These are phyloP conservation scores for Croton laevigatus DNA, from an alignment of 441 rosid species.

Conservation along the genomic window DNA sequence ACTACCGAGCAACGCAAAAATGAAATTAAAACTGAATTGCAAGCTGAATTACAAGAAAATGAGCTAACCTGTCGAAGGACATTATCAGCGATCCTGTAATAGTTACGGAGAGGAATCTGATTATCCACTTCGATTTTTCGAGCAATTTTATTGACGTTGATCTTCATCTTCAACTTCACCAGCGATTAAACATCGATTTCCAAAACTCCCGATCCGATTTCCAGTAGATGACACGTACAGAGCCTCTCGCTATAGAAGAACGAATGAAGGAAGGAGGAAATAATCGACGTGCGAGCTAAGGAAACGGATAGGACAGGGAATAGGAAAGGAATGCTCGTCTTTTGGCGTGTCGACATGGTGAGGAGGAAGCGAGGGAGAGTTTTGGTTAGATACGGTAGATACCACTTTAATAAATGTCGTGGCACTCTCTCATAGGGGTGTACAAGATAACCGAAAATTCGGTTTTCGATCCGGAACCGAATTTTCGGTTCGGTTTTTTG, in stretches of 20 bases:
- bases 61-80: constrained; percentile 71
- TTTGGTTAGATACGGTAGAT: background rate
- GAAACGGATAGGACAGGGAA: background rate
- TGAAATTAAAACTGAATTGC: background rate
- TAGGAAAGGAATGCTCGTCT: background rate
- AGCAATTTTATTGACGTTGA: constrained; percentile 55
- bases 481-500: too few relatives aligned
- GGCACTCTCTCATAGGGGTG: background rate
- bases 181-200: constrained; percentile 6
- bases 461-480: too few relatives aligned
- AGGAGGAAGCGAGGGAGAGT: background rate
- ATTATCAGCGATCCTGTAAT: constrained; percentile 86
- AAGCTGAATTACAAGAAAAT: background rate
- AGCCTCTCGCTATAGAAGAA: background rate
- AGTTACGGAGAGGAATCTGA: constrained; percentile 73
- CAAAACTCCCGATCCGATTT: constrained; percentile 1
- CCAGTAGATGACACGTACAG: background rate
- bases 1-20: background rate
- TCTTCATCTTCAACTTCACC: constrained; percentile 43
- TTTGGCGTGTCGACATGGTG: constrained; percentile 22
- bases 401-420: background rate
- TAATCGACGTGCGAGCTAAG: constrained; percentile 25
- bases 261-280: background rate
- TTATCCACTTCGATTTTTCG: constrained; percentile 75
- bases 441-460: too few relatives aligned